A percentile compares a stretch with the other conserved stretches of the same genome.
These are phyloP conservation scores for Trametes polyzona DNA, from an alignment of 1,284 basidiomycete species.

Conservation along the genomic window DNA sequence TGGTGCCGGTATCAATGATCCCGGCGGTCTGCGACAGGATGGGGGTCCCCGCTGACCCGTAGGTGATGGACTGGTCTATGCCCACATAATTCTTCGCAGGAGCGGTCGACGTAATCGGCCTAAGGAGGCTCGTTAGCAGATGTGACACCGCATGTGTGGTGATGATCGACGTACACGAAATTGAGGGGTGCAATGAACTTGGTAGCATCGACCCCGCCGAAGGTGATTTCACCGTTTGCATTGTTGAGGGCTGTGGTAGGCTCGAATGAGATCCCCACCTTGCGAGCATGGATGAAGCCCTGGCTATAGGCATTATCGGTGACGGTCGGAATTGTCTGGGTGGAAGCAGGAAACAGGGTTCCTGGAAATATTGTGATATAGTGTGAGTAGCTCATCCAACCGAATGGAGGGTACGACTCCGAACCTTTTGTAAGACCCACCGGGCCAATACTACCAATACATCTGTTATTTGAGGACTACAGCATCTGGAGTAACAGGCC, in stretches of 20 bases:
- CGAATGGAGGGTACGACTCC: not conserved
- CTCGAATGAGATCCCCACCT: constrained; percentile 50
- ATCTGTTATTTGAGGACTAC: not conserved
- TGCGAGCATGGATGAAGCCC: constrained; percentile 27
- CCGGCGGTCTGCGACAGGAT: constrained; percentile 55
- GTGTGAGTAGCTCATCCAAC: not conserved
- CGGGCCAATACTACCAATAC: constrained; percentile 44
- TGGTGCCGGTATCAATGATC: constrained; percentile 63
- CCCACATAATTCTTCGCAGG: constrained; percentile 63
- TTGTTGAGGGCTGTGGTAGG: constrained; percentile 37
- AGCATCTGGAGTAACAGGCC: not conserved
- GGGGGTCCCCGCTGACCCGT: constrained; percentile 44
- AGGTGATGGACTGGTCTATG: constrained; percentile 59
- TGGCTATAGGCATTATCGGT: constrained; percentile 51
- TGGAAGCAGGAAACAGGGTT: not conserved
- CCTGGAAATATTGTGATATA: not conserved
- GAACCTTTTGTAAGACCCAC: constrained; percentile 42
- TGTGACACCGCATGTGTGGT: too few species aligned
- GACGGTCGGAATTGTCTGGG: constrained; percentile 30
- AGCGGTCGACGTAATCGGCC: constrained; percentile 48
- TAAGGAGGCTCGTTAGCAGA: constrained; percentile 22
- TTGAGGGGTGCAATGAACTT: constrained; percentile 52
- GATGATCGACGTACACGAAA: constrained; percentile 50
- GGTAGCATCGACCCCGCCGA: constrained; percentile 50
- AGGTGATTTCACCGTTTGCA: constrained; percentile 36